These are phyloP conservation scores for Sphaerulina populicola DNA, from an alignment of 2,329 filamentous ascomycete species.

Conservation along the genomic window DNA sequence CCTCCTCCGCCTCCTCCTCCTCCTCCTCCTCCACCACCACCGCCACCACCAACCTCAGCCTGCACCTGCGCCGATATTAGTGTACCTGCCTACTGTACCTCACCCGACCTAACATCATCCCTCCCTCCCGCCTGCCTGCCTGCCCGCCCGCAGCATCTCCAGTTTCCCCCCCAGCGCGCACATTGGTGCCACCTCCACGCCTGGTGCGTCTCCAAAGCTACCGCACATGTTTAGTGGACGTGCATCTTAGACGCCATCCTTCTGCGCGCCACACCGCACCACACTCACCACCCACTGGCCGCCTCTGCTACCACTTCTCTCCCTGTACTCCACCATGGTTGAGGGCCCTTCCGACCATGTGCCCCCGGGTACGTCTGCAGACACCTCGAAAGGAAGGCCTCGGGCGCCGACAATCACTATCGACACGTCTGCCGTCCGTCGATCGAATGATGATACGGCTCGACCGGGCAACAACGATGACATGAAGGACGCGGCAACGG, in stretches of 20 bases:
- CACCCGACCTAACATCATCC: too few relatives aligned
- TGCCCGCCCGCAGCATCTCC: too few relatives aligned
- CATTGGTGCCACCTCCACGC: too few relatives aligned
- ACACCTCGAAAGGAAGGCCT: slow-evolving; percentile 14
- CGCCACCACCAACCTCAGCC: too few relatives aligned
- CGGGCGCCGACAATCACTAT: slow-evolving; percentile 47
- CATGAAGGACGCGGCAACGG: slow-evolving; percentile 29
- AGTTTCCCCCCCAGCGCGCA: too few relatives aligned
- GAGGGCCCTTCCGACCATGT: not conserved
- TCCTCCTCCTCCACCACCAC: too few relatives aligned
- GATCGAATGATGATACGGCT: slow-evolving; percentile 25
- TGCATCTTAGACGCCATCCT: not conserved
- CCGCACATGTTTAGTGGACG: too few relatives aligned
- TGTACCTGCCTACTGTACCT: too few relatives aligned
- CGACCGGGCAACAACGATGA: slow-evolving; percentile 30
- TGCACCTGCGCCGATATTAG: too few relatives aligned
- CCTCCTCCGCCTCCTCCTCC: too few relatives aligned
- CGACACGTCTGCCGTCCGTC: slow-evolving; percentile 42
- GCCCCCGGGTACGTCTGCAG: not conserved
- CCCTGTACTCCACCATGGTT: slow-evolving; percentile 2
- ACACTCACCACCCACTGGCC: not conserved
- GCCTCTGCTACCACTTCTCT: not conserved
- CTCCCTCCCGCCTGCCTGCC: too few relatives aligned
- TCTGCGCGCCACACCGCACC: not conserved
- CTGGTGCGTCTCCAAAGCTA: too few relatives aligned